Conservation (phyloP, 805 yeast species). For the Pichia deserticola region DNA sequence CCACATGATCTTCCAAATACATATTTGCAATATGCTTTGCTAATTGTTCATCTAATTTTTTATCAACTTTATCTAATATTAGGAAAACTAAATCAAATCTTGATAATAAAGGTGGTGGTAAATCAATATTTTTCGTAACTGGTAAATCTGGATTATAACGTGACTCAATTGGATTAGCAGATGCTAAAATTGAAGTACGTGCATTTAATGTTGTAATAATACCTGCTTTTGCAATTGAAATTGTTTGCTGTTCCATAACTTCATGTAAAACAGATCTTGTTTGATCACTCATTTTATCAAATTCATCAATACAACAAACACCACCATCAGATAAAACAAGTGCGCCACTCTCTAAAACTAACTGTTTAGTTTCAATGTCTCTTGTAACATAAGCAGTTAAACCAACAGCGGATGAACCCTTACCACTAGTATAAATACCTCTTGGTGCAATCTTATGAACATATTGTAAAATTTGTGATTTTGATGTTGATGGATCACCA, state of each 20-base stretch:
- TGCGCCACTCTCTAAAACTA: slow-evolving; percentile 94
- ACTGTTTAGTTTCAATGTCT: slow-evolving; percentile 87
- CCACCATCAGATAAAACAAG: slow-evolving; percentile 96
- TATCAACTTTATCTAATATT: slow-evolving; percentile 89
- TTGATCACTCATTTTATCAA: slow-evolving; percentile 93
- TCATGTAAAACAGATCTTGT: slow-evolving; percentile 94
- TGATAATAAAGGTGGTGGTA: slow-evolving; percentile 93
- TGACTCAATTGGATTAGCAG: slow-evolving; percentile 96
- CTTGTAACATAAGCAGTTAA: slow-evolving; percentile 94
- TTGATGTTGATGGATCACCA: slow-evolving; percentile 98
- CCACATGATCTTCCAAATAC: slow-evolving; percentile 85
- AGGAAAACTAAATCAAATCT: slow-evolving; percentile 92
- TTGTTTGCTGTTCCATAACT: slow-evolving; percentile 99
- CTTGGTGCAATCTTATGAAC: slow-evolving; percentile 97
- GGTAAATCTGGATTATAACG: slow-evolving; percentile 92
- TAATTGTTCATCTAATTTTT: slow-evolving; percentile 70
- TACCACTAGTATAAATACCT: slow-evolving; percentile 97
- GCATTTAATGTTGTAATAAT: slow-evolving; percentile 96
- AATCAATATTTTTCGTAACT: slow-evolving; percentile 89
- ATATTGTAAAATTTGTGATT: slow-evolving; percentile 88
- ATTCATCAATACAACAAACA: slow-evolving; percentile 97
- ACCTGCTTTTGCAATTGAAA: slow-evolving; percentile 97
- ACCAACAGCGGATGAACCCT: slow-evolving; percentile 99
- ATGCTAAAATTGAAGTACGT: slow-evolving; percentile 89
- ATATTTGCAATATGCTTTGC: slow-evolving; percentile 87